A percentile compares a stretch with the other conserved stretches of the same genome.
Conservation (phyloP, 768 basidiomycete species). For the Phlebiopsis flavidoalba region DNA sequence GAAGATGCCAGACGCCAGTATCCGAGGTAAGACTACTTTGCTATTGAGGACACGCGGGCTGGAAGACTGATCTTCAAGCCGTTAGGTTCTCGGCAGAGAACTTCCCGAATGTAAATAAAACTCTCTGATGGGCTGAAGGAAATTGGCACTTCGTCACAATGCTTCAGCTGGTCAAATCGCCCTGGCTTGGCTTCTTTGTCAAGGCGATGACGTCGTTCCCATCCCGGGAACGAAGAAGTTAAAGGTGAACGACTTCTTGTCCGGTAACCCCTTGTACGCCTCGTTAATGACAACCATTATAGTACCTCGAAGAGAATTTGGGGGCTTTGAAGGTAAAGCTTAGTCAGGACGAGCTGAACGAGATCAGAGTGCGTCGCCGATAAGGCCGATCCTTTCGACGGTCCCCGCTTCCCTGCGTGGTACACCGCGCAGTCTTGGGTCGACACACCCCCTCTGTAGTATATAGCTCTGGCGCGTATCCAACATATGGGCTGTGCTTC, state of each 20-base stretch:
- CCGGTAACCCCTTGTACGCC: neutral
- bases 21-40: slow-evolving; percentile 24
- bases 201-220: slow-evolving; percentile 26
- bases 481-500: too few relatives aligned
- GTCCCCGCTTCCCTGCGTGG: slow-evolving; percentile 29
- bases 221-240: slow-evolving; percentile 20
- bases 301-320: slow-evolving; percentile 30
- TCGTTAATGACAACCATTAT: neutral
- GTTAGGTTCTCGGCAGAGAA: slow-evolving; percentile 25
- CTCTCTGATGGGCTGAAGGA: slow-evolving; percentile 17
- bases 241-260: slow-evolving; percentile 9
- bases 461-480: too few relatives aligned
- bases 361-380: slow-evolving; percentile 24
- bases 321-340: slow-evolving; percentile 20
- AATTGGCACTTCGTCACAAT: slow-evolving; percentile 18
- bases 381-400: slow-evolving; percentile 22
- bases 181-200: slow-evolving; percentile 25
- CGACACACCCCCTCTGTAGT: neutral
- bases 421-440: slow-evolving; percentile 13
- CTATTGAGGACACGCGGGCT: neutral
- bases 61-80: neutral
- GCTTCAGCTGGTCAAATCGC: slow-evolving; percentile 30
- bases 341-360: slow-evolving; percentile 23
- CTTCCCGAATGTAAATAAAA: slow-evolving; percentile 30
- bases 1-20: slow-evolving; percentile 31